Evolutionary conservation across 495 filamentous ascomycete genomes (phyloP).

Genomic region (Clohesyomyces aquaticus): DNA sequence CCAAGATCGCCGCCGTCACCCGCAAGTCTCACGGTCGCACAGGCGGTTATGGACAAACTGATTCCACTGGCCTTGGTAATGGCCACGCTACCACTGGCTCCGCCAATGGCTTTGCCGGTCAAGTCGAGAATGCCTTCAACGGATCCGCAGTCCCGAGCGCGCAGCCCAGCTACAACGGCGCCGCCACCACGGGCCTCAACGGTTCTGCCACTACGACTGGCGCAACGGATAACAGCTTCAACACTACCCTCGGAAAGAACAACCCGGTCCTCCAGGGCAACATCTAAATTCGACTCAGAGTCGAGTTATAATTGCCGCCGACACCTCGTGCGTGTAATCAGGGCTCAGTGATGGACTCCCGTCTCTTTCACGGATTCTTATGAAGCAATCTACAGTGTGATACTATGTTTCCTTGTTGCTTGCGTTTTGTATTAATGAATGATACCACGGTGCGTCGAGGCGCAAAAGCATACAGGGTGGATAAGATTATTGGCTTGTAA

Average conservation of each 20-base stretch:
- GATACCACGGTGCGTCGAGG: conserved; percentile 13
- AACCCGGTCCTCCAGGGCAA: conserved; percentile 55
- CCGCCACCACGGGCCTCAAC: too few relatives aligned
- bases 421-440: conserved; percentile 7
- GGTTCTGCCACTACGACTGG: too few relatives aligned
- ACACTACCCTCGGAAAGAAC: conserved; percentile 52
- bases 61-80: conserved; percentile 1
- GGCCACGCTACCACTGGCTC: neutral
- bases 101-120: conserved; percentile 22
- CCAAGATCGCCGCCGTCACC: conserved; percentile 61
- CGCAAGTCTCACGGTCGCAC: conserved; percentile 62
- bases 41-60: conserved; percentile 10
- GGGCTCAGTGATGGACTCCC: neutral
- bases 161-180: too few relatives aligned
- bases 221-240: conserved; percentile 8
- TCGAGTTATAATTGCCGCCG: neutral
- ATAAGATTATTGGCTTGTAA: neutral
- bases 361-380: neutral
- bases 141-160: conserved; percentile 34
- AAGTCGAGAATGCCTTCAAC: conserved; percentile 50
- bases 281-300: conserved; percentile 39
- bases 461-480: conserved; percentile 1
- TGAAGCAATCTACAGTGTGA: neutral
- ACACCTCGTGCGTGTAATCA: neutral
- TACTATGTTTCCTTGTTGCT: neutral